Conservation (phyloP, 169 alveolate species). For the Plasmodium gaboni region DNA sequence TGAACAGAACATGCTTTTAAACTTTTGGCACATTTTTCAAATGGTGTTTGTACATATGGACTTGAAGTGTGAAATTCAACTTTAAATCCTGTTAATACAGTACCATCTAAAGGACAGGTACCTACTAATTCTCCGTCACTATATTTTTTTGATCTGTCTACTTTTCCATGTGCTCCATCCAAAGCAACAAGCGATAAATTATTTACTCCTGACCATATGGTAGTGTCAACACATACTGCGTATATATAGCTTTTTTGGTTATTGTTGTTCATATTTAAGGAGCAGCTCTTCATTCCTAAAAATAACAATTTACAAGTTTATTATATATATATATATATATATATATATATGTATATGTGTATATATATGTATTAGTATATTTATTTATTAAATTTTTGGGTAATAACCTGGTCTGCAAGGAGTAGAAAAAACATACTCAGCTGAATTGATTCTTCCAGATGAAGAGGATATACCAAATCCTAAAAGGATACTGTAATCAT, state of each 20-base stretch:
- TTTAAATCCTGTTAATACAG: conserved; percentile 45
- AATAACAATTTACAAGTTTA: neutral
- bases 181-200: conserved; percentile 26
- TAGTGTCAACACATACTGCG: conserved; percentile 47
- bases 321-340: conserved; percentile 6
- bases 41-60: conserved; percentile 57
- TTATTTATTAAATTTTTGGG: neutral
- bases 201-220: conserved; percentile 69
- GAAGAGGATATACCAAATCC: conserved; percentile 80
- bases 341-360: conserved; percentile 1
- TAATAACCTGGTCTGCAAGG: conserved; percentile 80
- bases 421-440: conserved; percentile 45
- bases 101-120: conserved; percentile 39
- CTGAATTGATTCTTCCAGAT: conserved; percentile 49
- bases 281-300: conserved; percentile 63
- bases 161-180: conserved; percentile 43
- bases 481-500: conserved; percentile 61
- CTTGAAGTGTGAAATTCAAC: conserved; percentile 64
- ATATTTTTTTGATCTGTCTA: conserved; percentile 25
- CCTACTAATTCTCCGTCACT: conserved; percentile 63
- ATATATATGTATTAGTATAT: neutral
- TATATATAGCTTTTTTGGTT: conserved; percentile 49
- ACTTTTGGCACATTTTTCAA: conserved; percentile 53
- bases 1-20: conserved; percentile 59
- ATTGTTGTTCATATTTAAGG: conserved; percentile 39